Evolutionary conservation across 257 asterid species (phyloP), one percentile per base, ranked within the genome.

Genomic region (Penstemon barbatus): DNA sequence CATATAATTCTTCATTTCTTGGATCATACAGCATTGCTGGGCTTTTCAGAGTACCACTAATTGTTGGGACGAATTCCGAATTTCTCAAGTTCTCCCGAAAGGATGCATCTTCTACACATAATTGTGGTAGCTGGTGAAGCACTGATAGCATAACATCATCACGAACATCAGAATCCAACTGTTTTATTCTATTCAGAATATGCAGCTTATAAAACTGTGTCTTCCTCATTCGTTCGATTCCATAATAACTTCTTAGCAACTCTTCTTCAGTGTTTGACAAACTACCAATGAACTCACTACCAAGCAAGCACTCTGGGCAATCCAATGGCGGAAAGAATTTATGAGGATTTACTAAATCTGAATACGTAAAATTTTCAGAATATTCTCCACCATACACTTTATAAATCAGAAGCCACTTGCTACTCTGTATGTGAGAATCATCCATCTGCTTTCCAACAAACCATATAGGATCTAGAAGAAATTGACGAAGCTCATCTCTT

Each of bases 351-450:
- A 85, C 87, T 68, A 92, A 86, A 85, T 92, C 87, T 44, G 93
- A 85, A 77, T 83, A 86, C 75, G 82, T 86, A 79, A 75, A 72
- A 61, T 73, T 80, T 73, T 75, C 90, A 68, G 77, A 11, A 76
- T 86, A 77, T 70, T 80, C 90, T 69, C 75, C 85, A 80, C 76
- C 84, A 69, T 88, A 82, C 38, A 90, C 90, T 83, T 82, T 84
- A 78, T 84, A 92, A 62, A 92, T 81, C 58, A 92, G 96, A 67
- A 92, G 87, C 85, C 95, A 86, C 87, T 88, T 92, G 97, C 98
- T 82, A 77, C 82, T 86, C 81, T 75, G 85, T 63, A 92, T 72
- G 75, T 83, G 91, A 58, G 93, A 84, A 77, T 77, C 93, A 82
- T 82, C 93, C 88, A 90, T 79, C 68, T 73, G 61, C 63, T 77